Percentiles rank a stretch among this genome's conserved stretches.
These are phyloP conservation scores for Athelia sp. DNA, from an alignment of 1,284 basidiomycete species.

Conservation along the genomic window DNA sequence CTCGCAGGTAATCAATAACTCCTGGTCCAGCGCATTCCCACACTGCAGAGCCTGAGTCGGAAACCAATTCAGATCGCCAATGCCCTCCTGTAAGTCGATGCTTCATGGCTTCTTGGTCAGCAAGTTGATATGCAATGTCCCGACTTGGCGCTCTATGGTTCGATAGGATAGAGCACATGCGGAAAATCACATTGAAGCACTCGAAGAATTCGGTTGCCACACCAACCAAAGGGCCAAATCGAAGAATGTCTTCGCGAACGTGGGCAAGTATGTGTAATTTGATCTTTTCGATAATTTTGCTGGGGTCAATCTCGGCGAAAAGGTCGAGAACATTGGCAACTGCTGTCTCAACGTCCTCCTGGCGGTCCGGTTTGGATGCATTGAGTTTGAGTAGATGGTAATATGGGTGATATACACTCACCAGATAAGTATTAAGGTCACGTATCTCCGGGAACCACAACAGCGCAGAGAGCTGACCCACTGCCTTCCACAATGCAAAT, in stretches of 20 bases:
- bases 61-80: constrained; percentile 5
- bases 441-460: constrained; percentile 9
- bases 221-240: constrained; percentile 7
- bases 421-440: constrained; percentile 8
- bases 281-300: constrained; percentile 4
- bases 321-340: constrained; percentile 8
- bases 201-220: constrained; percentile 11
- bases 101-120: constrained; percentile 1
- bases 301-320: constrained; percentile 3
- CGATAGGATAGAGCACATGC: constrained; percentile 1
- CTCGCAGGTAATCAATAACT: constrained; percentile 1
- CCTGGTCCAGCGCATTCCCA: constrained; percentile 5
- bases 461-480: constrained; percentile 6
- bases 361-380: background rate
- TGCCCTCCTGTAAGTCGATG: constrained; percentile 4
- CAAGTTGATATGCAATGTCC: background rate
- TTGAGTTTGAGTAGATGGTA: background rate
- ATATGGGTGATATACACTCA: constrained; percentile 1
- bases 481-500: constrained; percentile 7
- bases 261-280: constrained; percentile 13
- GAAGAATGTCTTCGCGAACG: constrained; percentile 6
- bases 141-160: background rate
- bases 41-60: background rate
- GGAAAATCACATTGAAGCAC: constrained; percentile 1
- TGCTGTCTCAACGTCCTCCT: constrained; percentile 7